Base-by-base conservation (phyloP, 2,329 filamentous ascomycete genomes). In the Purpureocillium lavendulum region DNA sequence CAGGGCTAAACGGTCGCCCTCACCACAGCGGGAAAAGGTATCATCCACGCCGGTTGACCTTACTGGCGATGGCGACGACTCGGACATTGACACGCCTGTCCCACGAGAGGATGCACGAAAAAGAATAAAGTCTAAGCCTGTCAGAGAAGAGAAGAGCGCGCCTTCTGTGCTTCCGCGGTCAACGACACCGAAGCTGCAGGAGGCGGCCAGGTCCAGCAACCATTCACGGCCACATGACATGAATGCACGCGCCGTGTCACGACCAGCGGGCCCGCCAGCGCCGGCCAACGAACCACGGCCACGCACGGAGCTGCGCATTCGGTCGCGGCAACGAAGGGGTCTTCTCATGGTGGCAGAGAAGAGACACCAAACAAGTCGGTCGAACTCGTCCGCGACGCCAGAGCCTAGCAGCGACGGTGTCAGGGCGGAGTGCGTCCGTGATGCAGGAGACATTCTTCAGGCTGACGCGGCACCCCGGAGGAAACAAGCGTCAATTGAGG, bases 221-320 rank as follows among this genome's bases (percentile, higher is more conserved):
- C 12, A 12, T n/a, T n/a, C n/a, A n/a, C n/a, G n/a, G n/a, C n/a
- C n/a, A n/a, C n/a, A n/a, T n/a, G n/a, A n/a, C n/a, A n/a, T n/a
- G n/a, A n/a, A n/a, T n/a, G n/a, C n/a, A n/a, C n/a, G n/a, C n/a
- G 21, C 21, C 6, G 21, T 26, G 21, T 26, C 21, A 10, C 21
- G 21, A 5, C 21, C 21, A 10, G 5, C 29, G 11, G 29, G 12
- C 29, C 29, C 11, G 11, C 4, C 11, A 12, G 11, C 9, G 8
- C 28, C 35, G 2, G 26, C 28, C 2, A 14, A 21, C 10, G 38
- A 16, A 7, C 30, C 32, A 13, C 49, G 62, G 40, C 61, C 55
- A 8, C 64, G 62, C 35, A 68, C 68, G 14, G 66, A 70, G 44
- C 53, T 75, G 29, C 64, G 65, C 7, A 69, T 75, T 38, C 67